Evolutionary conservation across 352 stramenopile species (phyloP), one percentile per base, ranked within the genome.

Genomic region (Phytophthora ramorum): DNA sequence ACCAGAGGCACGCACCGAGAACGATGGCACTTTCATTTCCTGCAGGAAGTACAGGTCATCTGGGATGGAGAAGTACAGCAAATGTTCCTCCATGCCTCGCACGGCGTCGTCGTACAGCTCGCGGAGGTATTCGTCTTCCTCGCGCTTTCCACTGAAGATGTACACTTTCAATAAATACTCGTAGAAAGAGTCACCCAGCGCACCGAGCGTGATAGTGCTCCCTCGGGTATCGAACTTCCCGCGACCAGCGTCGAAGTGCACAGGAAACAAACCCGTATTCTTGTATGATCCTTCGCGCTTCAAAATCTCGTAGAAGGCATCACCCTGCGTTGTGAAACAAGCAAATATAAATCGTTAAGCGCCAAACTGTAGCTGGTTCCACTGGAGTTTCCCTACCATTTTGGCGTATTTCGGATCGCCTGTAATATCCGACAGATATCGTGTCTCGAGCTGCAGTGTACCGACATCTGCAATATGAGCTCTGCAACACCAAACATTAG

Each of bases 111-210:
- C 96, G 66, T 99, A 99, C 53, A 98, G 83, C 12, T 93, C 66
- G n/a, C 89, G 72, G 32, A 94, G 44, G 38, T 83, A 92, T 19
- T 52, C 63, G 49, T 96, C 90, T 26, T 92, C 58, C 14, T 73
- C 20, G 8, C 72, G 71, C 59, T 90, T 90, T 38, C 95, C 96
- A 40, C 93, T 97, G 81, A 99, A 98, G n/a, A 99, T 71, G 81
- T 93, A 99, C 35, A 97, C 83, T 78, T 99, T 99, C 38, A 99
- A 73, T 52, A 99, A 76, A 75, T 99, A 99, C 78, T 99, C 97
- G 73, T 99, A 99, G 68, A 98, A 98, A 13, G 90, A 98, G 72
- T 99, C 98, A 10, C 91, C 94, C 43, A 97, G 89, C 10, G 96
- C 96, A 35, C 97, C 98, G 66, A 99, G 92, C 60, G 59, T 70